phyloP scores from a whole-genome alignment of 1,139 yeast species.

The Meyerozyma sp. region DNA sequence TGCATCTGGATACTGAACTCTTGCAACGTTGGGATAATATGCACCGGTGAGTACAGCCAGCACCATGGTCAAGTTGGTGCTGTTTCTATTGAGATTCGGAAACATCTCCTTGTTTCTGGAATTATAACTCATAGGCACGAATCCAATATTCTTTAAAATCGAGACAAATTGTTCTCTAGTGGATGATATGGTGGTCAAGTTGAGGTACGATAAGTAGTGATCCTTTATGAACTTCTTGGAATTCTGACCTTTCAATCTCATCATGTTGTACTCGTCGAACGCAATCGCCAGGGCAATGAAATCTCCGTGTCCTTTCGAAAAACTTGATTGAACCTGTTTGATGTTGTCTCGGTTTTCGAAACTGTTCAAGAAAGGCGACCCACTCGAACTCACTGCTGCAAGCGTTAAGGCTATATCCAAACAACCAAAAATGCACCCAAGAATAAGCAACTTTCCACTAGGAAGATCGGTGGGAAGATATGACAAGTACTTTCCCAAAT shows the following conservation, averaged over 20 bases:
- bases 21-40: slow-evolving; percentile 74
- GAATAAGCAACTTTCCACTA: slow-evolving; percentile 75
- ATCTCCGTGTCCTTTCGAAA: slow-evolving; percentile 57
- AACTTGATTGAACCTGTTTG: slow-evolving; percentile 42
- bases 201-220: slow-evolving; percentile 56
- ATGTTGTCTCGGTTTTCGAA: slow-evolving; percentile 62
- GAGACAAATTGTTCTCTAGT: slow-evolving; percentile 65
- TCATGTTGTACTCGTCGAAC: slow-evolving; percentile 46
- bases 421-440: slow-evolving; percentile 80
- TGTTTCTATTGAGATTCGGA: slow-evolving; percentile 42
- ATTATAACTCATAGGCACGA: slow-evolving; percentile 50
- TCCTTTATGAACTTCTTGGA: slow-evolving; percentile 53
- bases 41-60: slow-evolving; percentile 75
- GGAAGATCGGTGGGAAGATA: slow-evolving; percentile 81
- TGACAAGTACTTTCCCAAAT: slow-evolving; percentile 78
- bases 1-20: slow-evolving; percentile 78
- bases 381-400: slow-evolving; percentile 70
- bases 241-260: slow-evolving; percentile 15
- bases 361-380: slow-evolving; percentile 64
- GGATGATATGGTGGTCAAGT: slow-evolving; percentile 67
- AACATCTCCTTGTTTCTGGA: slow-evolving; percentile 11
- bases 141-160: slow-evolving; percentile 70
- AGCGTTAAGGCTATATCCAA: slow-evolving; percentile 69
- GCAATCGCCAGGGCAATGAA: slow-evolving; percentile 58
- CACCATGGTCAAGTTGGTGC: slow-evolving; percentile 44